These are phyloP conservation scores for Penicillium nucicola DNA, from an alignment of 495 filamentous ascomycete genomes.

Conservation along the genomic window DNA sequence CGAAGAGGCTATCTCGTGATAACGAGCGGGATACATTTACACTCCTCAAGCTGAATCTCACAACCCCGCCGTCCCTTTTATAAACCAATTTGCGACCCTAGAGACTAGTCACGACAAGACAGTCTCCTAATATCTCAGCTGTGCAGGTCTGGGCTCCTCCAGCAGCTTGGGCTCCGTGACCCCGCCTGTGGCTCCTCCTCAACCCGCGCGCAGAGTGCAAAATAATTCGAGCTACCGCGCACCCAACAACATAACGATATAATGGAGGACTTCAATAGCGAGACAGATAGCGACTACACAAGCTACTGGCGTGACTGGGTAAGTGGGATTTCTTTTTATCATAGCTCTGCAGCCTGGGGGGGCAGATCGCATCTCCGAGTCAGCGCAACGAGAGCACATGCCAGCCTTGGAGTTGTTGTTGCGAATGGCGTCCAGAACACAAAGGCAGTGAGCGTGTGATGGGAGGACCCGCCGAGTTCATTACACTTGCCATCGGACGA, in stretches of 20 bases:
- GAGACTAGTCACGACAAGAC: background rate
- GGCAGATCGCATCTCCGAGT: too few relatives aligned
- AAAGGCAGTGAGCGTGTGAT: too few relatives aligned
- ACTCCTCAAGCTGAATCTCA: background rate
- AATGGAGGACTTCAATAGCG: conserved; percentile 96
- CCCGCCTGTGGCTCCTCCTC: conserved; percentile 27
- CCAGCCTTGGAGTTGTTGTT: too few relatives aligned
- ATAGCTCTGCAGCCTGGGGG: conserved; percentile 3
- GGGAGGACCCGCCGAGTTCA: too few relatives aligned
- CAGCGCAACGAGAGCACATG: too few relatives aligned
- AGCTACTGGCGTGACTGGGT: conserved; percentile 99
- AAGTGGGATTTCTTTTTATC: conserved; percentile 37
- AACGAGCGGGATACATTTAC: conserved; percentile 1
- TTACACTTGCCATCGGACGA: too few relatives aligned
- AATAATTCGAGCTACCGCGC: conserved; percentile 2
- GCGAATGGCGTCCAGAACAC: too few relatives aligned
- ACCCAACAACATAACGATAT: conserved; percentile 11
- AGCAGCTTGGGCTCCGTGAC: conserved; percentile 28
- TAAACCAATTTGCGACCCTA: background rate
- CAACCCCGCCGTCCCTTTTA: background rate
- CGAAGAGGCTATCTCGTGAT: conserved; percentile 1
- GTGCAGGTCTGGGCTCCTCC: conserved; percentile 27
- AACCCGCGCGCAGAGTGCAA: conserved; percentile 5
- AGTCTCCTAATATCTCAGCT: conserved; percentile 10
- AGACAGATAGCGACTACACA: conserved; percentile 98